These are phyloP conservation scores for Fagopyrum homotropicum DNA, from an alignment of 148 eudicot genomes.

Conservation along the genomic window DNA sequence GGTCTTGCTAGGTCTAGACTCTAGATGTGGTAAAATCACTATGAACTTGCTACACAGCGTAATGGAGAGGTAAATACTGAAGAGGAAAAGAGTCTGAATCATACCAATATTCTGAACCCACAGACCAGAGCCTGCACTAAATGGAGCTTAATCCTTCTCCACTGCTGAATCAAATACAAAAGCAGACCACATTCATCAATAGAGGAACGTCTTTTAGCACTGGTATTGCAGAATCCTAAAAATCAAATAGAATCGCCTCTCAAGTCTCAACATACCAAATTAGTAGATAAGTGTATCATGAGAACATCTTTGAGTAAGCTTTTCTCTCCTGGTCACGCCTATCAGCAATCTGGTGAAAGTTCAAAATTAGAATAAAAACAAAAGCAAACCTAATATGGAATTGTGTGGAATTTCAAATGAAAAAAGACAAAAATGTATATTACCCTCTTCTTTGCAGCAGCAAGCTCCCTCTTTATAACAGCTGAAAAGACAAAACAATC, in stretches of 20 bases:
- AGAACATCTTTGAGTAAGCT: conserved; percentile 52
- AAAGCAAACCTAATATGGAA: background rate
- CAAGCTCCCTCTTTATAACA: conserved; percentile 66
- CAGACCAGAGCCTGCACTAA: conserved; percentile 4
- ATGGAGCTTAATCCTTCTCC: conserved; percentile 9
- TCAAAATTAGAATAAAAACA: background rate
- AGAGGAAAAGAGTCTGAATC: background rate
- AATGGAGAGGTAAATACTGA: background rate
- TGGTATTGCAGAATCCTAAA: background rate
- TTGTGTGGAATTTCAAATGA: background rate
- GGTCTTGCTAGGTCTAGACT: background rate
- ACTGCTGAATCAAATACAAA: background rate
- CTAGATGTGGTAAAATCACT: background rate
- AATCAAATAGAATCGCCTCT: background rate
- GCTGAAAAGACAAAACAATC: conserved; percentile 29
- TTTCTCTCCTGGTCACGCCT: conserved; percentile 57
- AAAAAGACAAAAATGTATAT: background rate
- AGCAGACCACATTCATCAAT: background rate
- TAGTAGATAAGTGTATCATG: conserved; percentile 12
- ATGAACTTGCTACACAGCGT: background rate
- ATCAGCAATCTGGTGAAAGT: conserved; percentile 47
- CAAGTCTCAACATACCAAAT: background rate
- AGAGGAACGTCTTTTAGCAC: background rate
- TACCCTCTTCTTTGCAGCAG: conserved; percentile 75
- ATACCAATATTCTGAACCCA: background rate